Base-by-base conservation (phyloP, 495 filamentous ascomycete species). In the Annulohypoxylon stygium region DNA sequence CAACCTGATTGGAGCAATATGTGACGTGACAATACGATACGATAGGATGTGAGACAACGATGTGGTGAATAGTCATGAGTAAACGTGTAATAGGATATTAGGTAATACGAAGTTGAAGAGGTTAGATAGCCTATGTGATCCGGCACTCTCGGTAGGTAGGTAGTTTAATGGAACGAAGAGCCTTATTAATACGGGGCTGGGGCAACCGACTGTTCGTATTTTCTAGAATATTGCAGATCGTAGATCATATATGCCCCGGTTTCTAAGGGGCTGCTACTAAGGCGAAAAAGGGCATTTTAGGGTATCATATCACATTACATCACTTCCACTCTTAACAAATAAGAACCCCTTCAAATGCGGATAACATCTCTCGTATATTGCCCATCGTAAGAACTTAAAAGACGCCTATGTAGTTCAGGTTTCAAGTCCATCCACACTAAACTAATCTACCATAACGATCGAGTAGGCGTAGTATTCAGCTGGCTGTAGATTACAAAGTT, bases 361-460 rank as follows among this genome's bases (percentile, higher is more conserved):
- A 47, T 47, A 47, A n/a, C 43, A 47, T 47, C 43, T 20, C 43
- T 47, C 43, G 43, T 47, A 47, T 47, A 47, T 47, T 20, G 16
- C 43, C n/a, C n/a, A 18, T 20, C 43, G n/a, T n/a, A 47, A 47
- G 16, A 18, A 7, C 43, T 12, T 16, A 47, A 47, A 47, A 20
- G 33, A 20, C 30, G 30, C 30, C 30, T 23, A 6, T 30, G 3
- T 6, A 25, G 34, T 11, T 20, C 20, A 20, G 36, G 55, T 41
- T 33, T 25, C 34, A 43, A 14, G 30, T 43, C 10, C 37, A 10
- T 41, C 10, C 10, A 59, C 41, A 20, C 53, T 41, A 51, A 36
- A 36, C 50, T 60, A 67, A 47, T 67, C 43, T 60, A 60, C 23
- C 55, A 41, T 67, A 67, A 60, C 65, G 65, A 67, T 59, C 55